Evolutionary conservation across 768 basidiomycete species (phyloP), one percentile per base, ranked within the genome.

Genomic region (Leccinum barrowsii): DNA sequence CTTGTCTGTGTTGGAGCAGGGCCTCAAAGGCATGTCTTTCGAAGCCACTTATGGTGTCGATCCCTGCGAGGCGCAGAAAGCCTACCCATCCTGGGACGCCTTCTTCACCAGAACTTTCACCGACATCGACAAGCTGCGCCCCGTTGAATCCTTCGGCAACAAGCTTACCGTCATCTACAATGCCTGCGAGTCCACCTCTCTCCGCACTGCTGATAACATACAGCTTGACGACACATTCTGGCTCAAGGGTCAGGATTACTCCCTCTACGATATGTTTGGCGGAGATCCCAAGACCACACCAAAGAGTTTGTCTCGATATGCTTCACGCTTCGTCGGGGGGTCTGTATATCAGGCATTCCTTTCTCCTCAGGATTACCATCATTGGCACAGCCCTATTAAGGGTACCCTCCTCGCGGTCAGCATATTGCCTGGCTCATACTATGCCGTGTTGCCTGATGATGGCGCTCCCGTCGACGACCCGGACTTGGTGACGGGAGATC

Each of bases 241-340:
- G 83, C 68, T 85, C 69, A 86, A 87, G 64, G 77, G 73, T 7
- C 75, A 85, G 61, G 75, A 78, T 0, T 86, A 87, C 71, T 85
- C 84, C 5, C 78, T 86, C 49, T 53, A 65, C 17, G 77, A 85
- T 64, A 83, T 86, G 73, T 76, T 86, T 13, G 69, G 75, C 22
- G 37, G 55, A 17, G 5, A 32, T 13, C 13, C 5, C 46, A 6
- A 48, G 2, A 24, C n/a, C n/a, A 48, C 22, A 7, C 6, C 22
- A 12, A 19, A 26, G 21, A 46, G 44, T 22, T 26, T 48, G 24
- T 15, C 22, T 17, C 21, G 1, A 13, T 64, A 65, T 52, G 71
- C 77, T 0, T 53, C 70, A 1, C 63, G 71, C 17, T 83, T 84
- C 64, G 72, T 74, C 6, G 82, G 80, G 19, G 85, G 78, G 7